phyloP scores from a whole-genome alignment of 495 filamentous ascomycete species.

The Aspergillus biplanus region DNA sequence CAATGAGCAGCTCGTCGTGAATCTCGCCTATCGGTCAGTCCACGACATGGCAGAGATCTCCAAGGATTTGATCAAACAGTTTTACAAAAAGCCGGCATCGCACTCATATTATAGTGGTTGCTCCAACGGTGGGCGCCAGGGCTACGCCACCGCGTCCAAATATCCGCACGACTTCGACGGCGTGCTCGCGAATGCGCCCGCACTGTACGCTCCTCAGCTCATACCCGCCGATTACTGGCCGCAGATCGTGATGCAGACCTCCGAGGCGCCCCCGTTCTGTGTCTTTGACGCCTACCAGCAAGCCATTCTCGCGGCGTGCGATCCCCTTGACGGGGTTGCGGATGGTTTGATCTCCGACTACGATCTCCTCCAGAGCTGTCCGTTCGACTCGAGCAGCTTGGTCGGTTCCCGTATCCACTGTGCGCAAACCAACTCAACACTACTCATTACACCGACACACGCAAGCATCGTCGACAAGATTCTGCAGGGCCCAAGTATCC shows the following conservation, averaged over 20 bases:
- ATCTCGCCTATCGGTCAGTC: constrained; percentile 11
- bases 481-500: background rate
- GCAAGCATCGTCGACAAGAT: constrained; percentile 11
- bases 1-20: background rate
- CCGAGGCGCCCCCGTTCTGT: background rate
- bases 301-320: constrained; percentile 7
- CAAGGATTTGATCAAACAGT: constrained; percentile 16
- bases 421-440: background rate
- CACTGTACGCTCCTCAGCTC: constrained; percentile 15
- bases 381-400: background rate
- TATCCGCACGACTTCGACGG: constrained; percentile 59
- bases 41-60: constrained; percentile 13
- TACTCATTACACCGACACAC: constrained; percentile 3
- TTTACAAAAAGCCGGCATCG: constrained; percentile 11
- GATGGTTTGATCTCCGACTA: constrained; percentile 7
- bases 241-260: constrained; percentile 6
- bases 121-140: constrained; percentile 49
- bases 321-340: constrained; percentile 10
- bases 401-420: background rate
- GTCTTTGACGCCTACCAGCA: constrained; percentile 1
- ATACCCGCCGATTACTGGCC: constrained; percentile 8
- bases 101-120: constrained; percentile 52
- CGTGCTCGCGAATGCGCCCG: constrained; percentile 54
- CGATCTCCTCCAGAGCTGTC: background rate
- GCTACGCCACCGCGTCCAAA: constrained; percentile 38